Percentiles rank a stretch among this genome's conserved stretches.
phyloP scores from a whole-genome alignment of 257 asterid genomes.

The Primulina eburnea region DNA sequence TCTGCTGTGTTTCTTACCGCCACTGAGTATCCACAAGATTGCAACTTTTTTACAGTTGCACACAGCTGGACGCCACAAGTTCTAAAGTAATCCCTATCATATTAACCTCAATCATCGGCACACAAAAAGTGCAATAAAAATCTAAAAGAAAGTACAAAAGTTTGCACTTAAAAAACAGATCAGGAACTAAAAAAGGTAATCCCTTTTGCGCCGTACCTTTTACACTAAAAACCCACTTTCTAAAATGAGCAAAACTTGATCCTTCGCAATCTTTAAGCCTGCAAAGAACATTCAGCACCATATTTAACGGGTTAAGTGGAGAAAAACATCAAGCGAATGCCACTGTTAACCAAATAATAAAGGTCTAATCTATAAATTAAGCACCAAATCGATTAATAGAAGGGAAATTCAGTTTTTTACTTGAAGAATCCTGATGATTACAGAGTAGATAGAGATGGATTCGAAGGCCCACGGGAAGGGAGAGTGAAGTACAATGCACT shows the following conservation, averaged over 20 bases:
- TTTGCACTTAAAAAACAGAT: conserved; percentile 32
- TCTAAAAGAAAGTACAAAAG: conserved; percentile 17
- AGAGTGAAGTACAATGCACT: neutral
- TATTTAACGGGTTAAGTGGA: conserved; percentile 6
- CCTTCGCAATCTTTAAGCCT: conserved; percentile 43
- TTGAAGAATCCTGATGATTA: neutral
- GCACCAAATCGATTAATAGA: no score
- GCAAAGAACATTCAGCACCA: neutral
- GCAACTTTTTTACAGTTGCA: conserved; percentile 21
- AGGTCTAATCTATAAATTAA: neutral
- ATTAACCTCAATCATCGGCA: conserved; percentile 45
- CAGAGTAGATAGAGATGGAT: neutral
- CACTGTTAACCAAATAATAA: neutral
- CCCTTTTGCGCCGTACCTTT: conserved; percentile 33
- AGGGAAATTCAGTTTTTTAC: neutral
- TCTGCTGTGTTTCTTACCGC: conserved; percentile 42
- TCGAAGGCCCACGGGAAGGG: neutral
- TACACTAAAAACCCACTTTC: conserved; percentile 14
- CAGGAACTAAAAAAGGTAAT: conserved; percentile 38
- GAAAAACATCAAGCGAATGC: neutral
- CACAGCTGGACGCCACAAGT: conserved; percentile 22
- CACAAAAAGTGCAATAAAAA: conserved; percentile 25
- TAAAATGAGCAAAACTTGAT: conserved; percentile 33
- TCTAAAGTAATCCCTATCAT: conserved; percentile 22
- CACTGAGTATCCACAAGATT: conserved; percentile 1